phyloP scores from a whole-genome alignment of 805 yeast genomes.

The Barnettozyma sucrosica region DNA sequence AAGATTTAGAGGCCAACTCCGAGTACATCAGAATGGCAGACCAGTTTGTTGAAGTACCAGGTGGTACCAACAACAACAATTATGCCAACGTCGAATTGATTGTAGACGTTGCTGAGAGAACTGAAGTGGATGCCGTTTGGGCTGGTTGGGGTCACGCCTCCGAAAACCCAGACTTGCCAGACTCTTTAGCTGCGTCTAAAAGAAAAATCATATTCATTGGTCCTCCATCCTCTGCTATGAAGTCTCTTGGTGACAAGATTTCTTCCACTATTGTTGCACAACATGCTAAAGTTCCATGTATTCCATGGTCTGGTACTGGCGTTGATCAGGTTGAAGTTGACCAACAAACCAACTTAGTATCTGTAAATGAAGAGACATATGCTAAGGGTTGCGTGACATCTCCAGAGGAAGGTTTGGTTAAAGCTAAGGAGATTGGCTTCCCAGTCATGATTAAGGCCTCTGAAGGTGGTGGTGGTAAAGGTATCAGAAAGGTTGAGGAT shows the following conservation, averaged over 20 bases:
- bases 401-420: conserved; percentile 83
- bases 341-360: conserved; percentile 65
- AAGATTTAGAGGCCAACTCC: conserved; percentile 92
- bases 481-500: conserved; percentile 91
- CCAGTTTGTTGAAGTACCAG: conserved; percentile 96
- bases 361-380: conserved; percentile 81
- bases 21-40: conserved; percentile 99
- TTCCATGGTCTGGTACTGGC: conserved; percentile 99
- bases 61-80: conserved; percentile 98
- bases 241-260: conserved; percentile 98
- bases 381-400: conserved; percentile 80
- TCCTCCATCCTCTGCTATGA: conserved; percentile 99
- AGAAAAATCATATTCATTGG: conserved; percentile 91
- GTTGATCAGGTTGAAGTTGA: conserved; percentile 77
- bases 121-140: conserved; percentile 98
- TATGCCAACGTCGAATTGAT: conserved; percentile 97
- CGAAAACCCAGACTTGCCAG: conserved; percentile 95
- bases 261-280: conserved; percentile 98
- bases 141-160: conserved; percentile 99
- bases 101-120: conserved; percentile 95
- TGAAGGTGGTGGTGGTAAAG: conserved; percentile 99
- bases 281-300: conserved; percentile 97
- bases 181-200: conserved; percentile 87
- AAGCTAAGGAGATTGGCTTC: conserved; percentile 86
- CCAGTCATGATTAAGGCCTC: conserved; percentile 99